Conservation (phyloP, 352 stramenopile genomes). For the Globisporangium barbulae region DNA sequence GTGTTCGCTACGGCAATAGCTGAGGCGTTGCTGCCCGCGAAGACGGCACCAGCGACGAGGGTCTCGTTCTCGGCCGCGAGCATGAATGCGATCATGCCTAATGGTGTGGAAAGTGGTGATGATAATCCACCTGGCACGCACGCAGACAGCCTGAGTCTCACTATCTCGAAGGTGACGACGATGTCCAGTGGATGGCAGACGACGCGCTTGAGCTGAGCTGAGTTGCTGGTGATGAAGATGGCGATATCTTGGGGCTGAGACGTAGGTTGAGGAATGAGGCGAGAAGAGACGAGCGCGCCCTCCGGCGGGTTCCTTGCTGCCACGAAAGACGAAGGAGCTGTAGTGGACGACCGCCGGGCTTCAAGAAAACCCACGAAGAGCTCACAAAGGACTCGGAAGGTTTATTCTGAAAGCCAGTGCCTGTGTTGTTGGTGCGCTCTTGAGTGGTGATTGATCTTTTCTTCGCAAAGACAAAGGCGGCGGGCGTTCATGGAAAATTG, state of each 20-base stretch:
- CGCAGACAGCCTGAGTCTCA: neutral
- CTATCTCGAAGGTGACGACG: neutral
- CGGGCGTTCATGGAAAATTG: slow-evolving; percentile 1
- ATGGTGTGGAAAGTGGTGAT: neutral
- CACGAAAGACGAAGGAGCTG: neutral
- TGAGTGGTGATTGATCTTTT: neutral
- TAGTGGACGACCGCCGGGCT: too few relatives aligned
- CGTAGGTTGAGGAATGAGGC: neutral
- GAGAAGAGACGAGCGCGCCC: neutral
- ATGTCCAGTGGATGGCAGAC: neutral
- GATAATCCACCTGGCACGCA: neutral
- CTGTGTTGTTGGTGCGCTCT: neutral
- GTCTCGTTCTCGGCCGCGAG: neutral
- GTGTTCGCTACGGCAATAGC: neutral
- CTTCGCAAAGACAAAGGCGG: neutral
- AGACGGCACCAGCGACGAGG: neutral
- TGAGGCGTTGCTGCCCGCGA: neutral
- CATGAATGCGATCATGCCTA: slow-evolving; percentile 4
- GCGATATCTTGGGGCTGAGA: neutral
- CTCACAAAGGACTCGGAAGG: neutral
- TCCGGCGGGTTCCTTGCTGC: too few relatives aligned
- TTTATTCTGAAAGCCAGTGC: neutral
- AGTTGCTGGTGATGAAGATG: neutral
- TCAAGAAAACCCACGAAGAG: neutral
- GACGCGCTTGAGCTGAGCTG: neutral